phyloP scores from a whole-genome alignment of 345 rosid species.

The Cochlearia excelsa region DNA sequence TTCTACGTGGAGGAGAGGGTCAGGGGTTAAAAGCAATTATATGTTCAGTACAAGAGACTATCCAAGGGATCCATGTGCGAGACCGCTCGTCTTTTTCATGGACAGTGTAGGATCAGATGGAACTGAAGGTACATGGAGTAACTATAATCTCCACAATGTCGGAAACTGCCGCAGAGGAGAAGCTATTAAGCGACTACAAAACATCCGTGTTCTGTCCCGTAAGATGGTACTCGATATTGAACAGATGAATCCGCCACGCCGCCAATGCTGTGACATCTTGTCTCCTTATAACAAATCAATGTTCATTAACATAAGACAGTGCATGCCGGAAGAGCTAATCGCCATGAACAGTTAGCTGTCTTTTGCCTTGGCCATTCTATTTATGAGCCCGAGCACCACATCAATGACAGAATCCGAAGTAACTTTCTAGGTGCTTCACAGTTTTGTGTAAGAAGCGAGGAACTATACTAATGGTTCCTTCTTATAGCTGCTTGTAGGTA shows the following conservation, averaged over 20 bases:
- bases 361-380: background rate
- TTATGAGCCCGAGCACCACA: slow-evolving; percentile 9
- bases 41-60: slow-evolving; percentile 75
- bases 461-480: background rate
- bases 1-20: slow-evolving; percentile 69
- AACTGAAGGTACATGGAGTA: slow-evolving; percentile 50
- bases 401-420: slow-evolving; percentile 8
- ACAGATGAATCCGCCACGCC: slow-evolving; percentile 34
- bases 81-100: slow-evolving; percentile 63
- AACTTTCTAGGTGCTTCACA: slow-evolving; percentile 2
- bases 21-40: slow-evolving; percentile 40
- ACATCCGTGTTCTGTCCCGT: slow-evolving; percentile 46
- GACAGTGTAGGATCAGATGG: slow-evolving; percentile 47
- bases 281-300: slow-evolving; percentile 32
- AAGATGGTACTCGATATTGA: slow-evolving; percentile 48
- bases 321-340: slow-evolving; percentile 29
- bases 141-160: slow-evolving; percentile 46
- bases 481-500: slow-evolving; percentile 22
- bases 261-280: slow-evolving; percentile 35
- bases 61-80: slow-evolving; percentile 64
- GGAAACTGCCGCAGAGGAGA: slow-evolving; percentile 47
- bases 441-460: background rate
- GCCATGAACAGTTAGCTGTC: slow-evolving; percentile 28
- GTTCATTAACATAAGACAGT: slow-evolving; percentile 32
- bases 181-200: slow-evolving; percentile 46